Evolutionary conservation across 2,329 filamentous ascomycete species (phyloP), one percentile per base, ranked within the genome.

Genomic region (Davidsoniella virescens): DNA sequence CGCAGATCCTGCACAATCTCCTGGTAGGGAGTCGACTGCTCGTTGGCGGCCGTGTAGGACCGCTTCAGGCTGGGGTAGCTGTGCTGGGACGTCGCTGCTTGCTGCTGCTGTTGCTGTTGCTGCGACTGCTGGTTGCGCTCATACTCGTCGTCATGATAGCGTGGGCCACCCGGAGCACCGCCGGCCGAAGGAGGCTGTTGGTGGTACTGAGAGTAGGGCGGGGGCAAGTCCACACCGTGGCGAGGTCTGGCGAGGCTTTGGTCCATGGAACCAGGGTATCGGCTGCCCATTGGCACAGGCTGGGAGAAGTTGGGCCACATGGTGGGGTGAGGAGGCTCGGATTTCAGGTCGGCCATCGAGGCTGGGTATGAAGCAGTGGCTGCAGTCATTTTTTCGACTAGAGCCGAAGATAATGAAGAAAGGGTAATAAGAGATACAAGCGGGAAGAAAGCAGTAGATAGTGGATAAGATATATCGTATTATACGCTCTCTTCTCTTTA

Each of bases 1-100:
- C 74, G 68, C 52, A 78, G 65, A 57, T 78, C 74, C 60, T 77
- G 75, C 42, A 76, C 72, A 55, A 78, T 76, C 59, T 79, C 75
- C 56, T 73, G 71, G 63, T 77, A 77, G 3, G 72, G 67, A 33
- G 26, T 5, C 36, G 70, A 66, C 54, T 72, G 20, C 55, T 76
- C 72, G 38, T 70, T 65, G 7, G 47, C 46, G 49, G 76, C 72
- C 47, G 73, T 72, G 59, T 75, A 78, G 23, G 73, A 65, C 52
- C 75, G 67, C 65, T 79, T 79, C 52, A 79, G 62, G 59, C 63
- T 73, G 50, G 71, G 68, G 56, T 70, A 76, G 57, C 67, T 70
- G 61, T 76, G 70, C 55, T 73, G 70, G 5, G 45, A 20, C 7
- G 65, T 52, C 70, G 70, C 38, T 69, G 64, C 53, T 43, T 75